phyloP scores from a whole-genome alignment of 768 basidiomycete species.

The Boletus subcaerulescens region DNA sequence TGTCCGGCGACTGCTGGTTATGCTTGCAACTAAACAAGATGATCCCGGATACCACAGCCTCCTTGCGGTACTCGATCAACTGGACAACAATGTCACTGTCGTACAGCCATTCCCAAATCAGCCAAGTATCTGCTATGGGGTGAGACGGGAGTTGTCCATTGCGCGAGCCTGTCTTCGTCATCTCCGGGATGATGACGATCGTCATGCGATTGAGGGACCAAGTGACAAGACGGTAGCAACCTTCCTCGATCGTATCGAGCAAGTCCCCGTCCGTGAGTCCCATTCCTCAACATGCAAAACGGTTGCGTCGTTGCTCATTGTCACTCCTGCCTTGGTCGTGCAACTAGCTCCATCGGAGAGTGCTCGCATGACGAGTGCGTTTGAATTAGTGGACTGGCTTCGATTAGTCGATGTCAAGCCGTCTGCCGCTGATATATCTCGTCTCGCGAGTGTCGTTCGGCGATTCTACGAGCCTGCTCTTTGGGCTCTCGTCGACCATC shows the following conservation, averaged over 20 bases:
- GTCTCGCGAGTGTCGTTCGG: slow-evolving; percentile 38
- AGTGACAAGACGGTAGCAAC: slow-evolving; percentile 28
- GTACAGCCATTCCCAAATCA: slow-evolving; percentile 34
- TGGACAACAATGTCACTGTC: slow-evolving; percentile 35
- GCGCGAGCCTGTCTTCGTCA: slow-evolving; percentile 36
- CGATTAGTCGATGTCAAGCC: slow-evolving; percentile 44
- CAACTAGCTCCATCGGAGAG: slow-evolving; percentile 38
- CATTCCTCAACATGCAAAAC: background rate
- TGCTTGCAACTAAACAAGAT: slow-evolving; percentile 53
- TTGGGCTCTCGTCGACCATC: slow-evolving; percentile 38
- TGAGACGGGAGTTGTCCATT: slow-evolving; percentile 45
- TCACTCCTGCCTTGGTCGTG: background rate
- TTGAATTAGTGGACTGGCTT: slow-evolving; percentile 62
- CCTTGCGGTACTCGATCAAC: slow-evolving; percentile 30
- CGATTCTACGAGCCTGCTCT: slow-evolving; percentile 44
- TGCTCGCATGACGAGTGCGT: slow-evolving; percentile 41
- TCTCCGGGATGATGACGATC: slow-evolving; percentile 16
- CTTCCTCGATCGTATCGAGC: slow-evolving; percentile 46
- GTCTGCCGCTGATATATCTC: slow-evolving; percentile 36
- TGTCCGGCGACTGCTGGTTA: slow-evolving; percentile 58
- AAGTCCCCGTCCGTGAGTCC: slow-evolving; percentile 46
- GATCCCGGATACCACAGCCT: slow-evolving; percentile 37
- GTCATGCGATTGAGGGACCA: background rate
- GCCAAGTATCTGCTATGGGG: slow-evolving; percentile 36
- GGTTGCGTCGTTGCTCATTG: background rate